Conservation (phyloP, 2,329 filamentous ascomycete genomes). For the Neonectria magnoliae region DNA sequence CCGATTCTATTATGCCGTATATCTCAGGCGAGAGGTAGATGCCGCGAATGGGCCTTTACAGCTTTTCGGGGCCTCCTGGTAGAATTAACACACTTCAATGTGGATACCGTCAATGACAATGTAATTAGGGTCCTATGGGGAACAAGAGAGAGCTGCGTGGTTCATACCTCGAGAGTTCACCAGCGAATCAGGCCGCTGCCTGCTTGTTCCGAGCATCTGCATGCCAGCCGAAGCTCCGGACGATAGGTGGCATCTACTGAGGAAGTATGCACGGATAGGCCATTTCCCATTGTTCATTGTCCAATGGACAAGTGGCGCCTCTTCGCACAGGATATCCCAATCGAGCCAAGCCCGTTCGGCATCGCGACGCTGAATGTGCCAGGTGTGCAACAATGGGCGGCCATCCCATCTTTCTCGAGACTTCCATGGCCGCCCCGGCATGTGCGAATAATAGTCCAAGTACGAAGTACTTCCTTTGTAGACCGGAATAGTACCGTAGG, state of each 20-base stretch:
- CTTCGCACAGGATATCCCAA: constrained; percentile 15
- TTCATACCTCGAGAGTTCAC: no score
- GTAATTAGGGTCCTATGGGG: no score
- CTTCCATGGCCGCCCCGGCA: constrained; percentile 34
- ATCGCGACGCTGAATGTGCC: constrained; percentile 18
- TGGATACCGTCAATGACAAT: no score
- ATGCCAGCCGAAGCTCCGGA: neutral
- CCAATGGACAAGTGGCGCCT: neutral
- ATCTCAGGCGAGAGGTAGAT: no score
- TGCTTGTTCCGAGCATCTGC: neutral
- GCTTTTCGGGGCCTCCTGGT: no score
- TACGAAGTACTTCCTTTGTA: neutral
- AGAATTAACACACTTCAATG: no score
- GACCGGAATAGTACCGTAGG: no score
- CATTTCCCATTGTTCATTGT: neutral
- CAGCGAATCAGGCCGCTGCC: neutral
- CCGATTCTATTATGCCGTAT: no score
- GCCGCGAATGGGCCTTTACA: no score
- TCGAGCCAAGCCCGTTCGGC: constrained; percentile 19
- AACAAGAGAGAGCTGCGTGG: no score
- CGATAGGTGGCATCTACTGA: neutral
- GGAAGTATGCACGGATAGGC: no score
- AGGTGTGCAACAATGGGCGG: constrained; percentile 11
- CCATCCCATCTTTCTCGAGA: constrained; percentile 35
- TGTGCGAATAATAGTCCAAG: neutral